phyloP scores from a whole-genome alignment of 371 early-diverging fungal genomes.

The Mortierella sp. region DNA sequence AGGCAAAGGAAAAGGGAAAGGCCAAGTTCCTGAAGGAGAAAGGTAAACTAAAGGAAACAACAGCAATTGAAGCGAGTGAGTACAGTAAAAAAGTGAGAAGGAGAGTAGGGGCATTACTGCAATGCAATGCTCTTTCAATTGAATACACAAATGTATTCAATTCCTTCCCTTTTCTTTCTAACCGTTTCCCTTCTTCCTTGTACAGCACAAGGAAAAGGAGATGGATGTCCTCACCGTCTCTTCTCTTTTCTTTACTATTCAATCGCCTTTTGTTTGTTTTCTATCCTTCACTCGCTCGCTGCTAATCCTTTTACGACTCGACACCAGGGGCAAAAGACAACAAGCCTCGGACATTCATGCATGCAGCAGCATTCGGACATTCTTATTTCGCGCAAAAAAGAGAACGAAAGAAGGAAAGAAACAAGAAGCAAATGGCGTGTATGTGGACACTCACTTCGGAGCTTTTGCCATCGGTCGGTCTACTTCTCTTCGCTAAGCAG shows the following conservation, averaged over 20 bases:
- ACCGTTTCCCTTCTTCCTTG: background rate
- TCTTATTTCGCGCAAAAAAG: background rate
- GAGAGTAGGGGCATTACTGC: background rate
- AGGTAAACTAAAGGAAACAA: background rate
- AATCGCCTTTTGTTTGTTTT: background rate
- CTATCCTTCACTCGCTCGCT: background rate
- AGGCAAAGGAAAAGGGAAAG: too few species aligned
- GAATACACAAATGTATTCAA: background rate
- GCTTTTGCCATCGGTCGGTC: too few species aligned
- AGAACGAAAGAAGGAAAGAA: background rate
- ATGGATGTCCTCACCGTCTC: background rate
- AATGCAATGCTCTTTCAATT: background rate
- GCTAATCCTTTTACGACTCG: background rate
- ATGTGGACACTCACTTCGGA: too few species aligned
- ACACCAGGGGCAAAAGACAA: background rate
- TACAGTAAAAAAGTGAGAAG: background rate
- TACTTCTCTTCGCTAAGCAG: background rate
- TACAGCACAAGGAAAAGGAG: background rate
- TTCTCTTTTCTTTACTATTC: constrained; percentile 13
- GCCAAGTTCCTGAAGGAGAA: background rate
- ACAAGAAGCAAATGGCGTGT: background rate
- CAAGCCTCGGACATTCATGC: constrained; percentile 1
- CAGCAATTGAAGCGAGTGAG: background rate
- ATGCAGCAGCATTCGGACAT: constrained; percentile 5
- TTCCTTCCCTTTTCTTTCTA: background rate